Evolutionary conservation across 345 rosid species (phyloP), one percentile per base, ranked within the genome.

Genomic region (Mallotus nudiflorus): DNA sequence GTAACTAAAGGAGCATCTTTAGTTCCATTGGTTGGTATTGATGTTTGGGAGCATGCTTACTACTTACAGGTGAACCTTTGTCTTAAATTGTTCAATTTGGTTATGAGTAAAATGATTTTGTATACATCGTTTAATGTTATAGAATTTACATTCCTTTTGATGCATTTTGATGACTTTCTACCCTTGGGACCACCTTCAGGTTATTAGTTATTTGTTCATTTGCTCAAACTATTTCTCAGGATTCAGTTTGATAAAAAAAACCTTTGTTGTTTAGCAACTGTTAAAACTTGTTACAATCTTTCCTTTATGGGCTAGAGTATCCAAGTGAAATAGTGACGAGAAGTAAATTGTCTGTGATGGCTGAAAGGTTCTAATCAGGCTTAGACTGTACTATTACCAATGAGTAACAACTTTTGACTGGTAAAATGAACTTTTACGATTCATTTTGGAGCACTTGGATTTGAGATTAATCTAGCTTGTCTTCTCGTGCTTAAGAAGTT

Each of bases 41-140:
- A 95, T 83, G 99, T 92, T 35, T 95, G 98, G 99, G 99, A 95
- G 85, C 99, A 95, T 78, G 99, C 98, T 39, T 95, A 95, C 84
- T 95, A 95, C 76, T 79, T 95, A 42, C 99, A 95, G 96, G 99
- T 95, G 77, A 76, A 60, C 8, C 6, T 55, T 50, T 66, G 13
- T 48, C n/a, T 51, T 29, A 61, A 72, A 45, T 24, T 46, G 49
- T 54, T n/a, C 39, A 28, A 29, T 74, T 15, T 28, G 10, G 28
- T 52, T 9, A 42, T 42, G 46, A 42, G 1, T 42, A 42, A 42
- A 39, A 39, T 39, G 46, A 42, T 42, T 3, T 42, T 42, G 14
- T 42, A 9, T 12, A n/a, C n/a, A n/a, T n/a, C n/a, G 46, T 1
- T 42, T 42, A 4, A 42, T 42, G 7, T 42, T 42, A 42, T 42